phyloP scores from a whole-genome alignment of 2,329 filamentous ascomycete species.

The Dactylellina parvicollis region DNA sequence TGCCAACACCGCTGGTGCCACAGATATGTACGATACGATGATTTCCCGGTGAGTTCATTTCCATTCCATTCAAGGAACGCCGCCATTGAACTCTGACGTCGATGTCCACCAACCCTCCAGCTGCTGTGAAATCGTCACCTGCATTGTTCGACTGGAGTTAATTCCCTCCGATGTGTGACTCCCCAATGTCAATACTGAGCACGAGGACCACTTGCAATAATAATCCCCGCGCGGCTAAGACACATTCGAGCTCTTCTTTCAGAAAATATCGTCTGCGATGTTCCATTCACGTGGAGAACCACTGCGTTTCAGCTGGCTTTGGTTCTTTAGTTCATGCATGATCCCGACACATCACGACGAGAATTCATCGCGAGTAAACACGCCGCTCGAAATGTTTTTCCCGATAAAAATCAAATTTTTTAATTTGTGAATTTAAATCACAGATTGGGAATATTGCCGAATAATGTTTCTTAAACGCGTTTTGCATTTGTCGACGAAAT shows the following conservation, averaged over 20 bases:
- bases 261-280: slow-evolving; percentile 5
- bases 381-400: slow-evolving; percentile 11
- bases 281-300: slow-evolving; percentile 43
- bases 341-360: background rate
- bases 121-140: no score
- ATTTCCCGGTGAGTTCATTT: slow-evolving; percentile 7
- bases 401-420: slow-evolving; percentile 16
- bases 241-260: slow-evolving; percentile 26
- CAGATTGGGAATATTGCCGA: slow-evolving; percentile 45
- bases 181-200: slow-evolving; percentile 23
- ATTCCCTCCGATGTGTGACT: slow-evolving; percentile 16
- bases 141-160: background rate
- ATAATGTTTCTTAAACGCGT: slow-evolving; percentile 46
- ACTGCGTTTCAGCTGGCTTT: slow-evolving; percentile 46
- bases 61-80: slow-evolving; percentile 20
- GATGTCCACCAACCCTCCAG: no score
- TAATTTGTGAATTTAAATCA: slow-evolving; percentile 30
- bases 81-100: slow-evolving; percentile 2
- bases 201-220: slow-evolving; percentile 40
- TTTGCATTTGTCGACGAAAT: slow-evolving; percentile 36
- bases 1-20: slow-evolving; percentile 2
- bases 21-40: background rate
- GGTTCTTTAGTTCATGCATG: slow-evolving; percentile 23
- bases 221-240: slow-evolving; percentile 42
- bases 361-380: slow-evolving; percentile 1